Evolutionary conservation across 768 basidiomycete genomes (phyloP).

Genomic region (Collybia mongolica): DNA sequence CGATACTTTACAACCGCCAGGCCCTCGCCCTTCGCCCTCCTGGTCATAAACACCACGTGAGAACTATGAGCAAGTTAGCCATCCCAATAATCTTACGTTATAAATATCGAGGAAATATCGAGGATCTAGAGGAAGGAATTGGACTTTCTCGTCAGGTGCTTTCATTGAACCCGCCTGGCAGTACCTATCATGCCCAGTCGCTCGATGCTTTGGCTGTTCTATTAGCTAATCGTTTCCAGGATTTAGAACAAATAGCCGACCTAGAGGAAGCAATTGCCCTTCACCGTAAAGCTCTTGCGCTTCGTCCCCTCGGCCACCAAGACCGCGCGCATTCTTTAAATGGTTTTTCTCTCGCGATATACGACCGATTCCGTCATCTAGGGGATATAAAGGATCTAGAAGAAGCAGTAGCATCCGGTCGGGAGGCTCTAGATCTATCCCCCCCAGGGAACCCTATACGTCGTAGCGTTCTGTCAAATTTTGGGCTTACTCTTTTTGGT

Average conservation of each 20-base stretch:
- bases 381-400: background rate
- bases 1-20: background rate
- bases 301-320: constrained; percentile 8
- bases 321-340: background rate
- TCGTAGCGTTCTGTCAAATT: background rate
- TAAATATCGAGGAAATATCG: background rate
- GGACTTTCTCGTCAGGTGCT: too few relatives aligned
- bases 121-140: constrained; percentile 20
- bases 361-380: background rate
- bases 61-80: constrained; percentile 13
- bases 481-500: background rate
- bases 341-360: background rate
- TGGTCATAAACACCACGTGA: background rate
- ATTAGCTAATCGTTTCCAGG: too few relatives aligned
- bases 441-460: background rate
- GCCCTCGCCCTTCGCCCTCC: background rate
- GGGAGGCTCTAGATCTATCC: background rate
- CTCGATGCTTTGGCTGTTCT: too few relatives aligned
- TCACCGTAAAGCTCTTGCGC: constrained; percentile 4
- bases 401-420: background rate
- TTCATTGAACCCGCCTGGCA: too few relatives aligned
- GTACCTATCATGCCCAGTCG: too few relatives aligned
- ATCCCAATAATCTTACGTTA: constrained; percentile 4
- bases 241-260: background rate
- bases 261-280: constrained; percentile 8